Evolutionary conservation across 2,329 filamentous ascomycete genomes (phyloP).

Genomic region (Lasiodiplodia sp.): DNA sequence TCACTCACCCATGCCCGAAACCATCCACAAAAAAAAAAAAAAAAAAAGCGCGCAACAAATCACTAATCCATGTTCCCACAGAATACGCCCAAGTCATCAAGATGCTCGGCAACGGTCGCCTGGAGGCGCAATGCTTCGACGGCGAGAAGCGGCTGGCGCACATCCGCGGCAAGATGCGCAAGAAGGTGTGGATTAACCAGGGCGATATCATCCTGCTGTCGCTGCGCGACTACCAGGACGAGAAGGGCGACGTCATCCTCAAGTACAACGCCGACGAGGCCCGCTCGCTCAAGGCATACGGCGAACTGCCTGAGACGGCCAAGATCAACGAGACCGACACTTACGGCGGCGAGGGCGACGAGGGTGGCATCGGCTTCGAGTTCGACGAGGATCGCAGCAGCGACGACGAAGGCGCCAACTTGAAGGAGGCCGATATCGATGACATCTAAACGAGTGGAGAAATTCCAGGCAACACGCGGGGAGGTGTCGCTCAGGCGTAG

Average conservation of each 20-base stretch:
- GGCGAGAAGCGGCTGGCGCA: conserved; percentile 85
- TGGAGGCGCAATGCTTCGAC: conserved; percentile 95
- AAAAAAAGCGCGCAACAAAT: not conserved
- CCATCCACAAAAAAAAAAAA: too few species aligned
- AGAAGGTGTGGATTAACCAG: conserved; percentile 99
- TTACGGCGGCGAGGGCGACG: conserved; percentile 87
- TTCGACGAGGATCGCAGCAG: conserved; percentile 92
- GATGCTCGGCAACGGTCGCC: conserved; percentile 94
- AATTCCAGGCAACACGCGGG: not conserved
- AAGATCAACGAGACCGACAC: conserved; percentile 99
- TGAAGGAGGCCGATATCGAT: conserved; percentile 91
- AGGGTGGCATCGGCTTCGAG: conserved; percentile 93
- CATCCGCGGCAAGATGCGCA: conserved; percentile 94
- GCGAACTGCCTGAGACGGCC: conserved; percentile 93
- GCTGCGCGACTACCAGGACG: conserved; percentile 90
- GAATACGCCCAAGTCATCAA: conserved; percentile 89
- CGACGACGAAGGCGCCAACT: conserved; percentile 57
- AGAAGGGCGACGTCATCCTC: conserved; percentile 91
- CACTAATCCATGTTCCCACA: not conserved
- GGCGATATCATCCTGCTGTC: conserved; percentile 77
- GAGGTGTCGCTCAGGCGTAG: not conserved
- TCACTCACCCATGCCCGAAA: too few species aligned
- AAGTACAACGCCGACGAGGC: conserved; percentile 82
- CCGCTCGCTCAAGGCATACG: conserved; percentile 92
- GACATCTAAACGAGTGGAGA: conserved; percentile 70